Percentiles rank a stretch among this genome's conserved stretches.
These are phyloP conservation scores for Urtica urens DNA, from an alignment of 306 rosid genomes.

Conservation along the genomic window DNA sequence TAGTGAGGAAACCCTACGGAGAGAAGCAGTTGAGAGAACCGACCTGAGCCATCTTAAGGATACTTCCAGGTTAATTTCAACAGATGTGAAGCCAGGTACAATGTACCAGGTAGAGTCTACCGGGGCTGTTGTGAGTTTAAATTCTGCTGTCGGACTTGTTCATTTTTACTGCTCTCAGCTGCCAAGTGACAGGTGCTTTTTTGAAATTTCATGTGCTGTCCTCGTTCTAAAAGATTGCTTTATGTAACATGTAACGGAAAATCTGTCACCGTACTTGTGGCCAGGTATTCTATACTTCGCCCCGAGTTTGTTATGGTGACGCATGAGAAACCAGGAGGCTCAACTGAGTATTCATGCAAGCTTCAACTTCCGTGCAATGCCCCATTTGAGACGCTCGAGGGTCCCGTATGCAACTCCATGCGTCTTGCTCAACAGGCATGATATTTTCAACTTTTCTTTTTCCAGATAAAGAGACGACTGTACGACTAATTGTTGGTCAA, in stretches of 20 bases:
- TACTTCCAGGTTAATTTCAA: slow-evolving; percentile 72
- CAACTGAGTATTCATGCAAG: slow-evolving; percentile 90
- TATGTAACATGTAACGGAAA: neutral
- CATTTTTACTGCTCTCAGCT: slow-evolving; percentile 99
- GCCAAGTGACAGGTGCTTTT: slow-evolving; percentile 88
- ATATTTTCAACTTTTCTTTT: too few species aligned
- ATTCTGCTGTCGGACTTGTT: slow-evolving; percentile 91
- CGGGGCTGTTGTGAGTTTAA: slow-evolving; percentile 95
- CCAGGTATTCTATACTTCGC: slow-evolving; percentile 90
- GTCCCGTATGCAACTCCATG: slow-evolving; percentile 88
- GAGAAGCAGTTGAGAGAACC: slow-evolving; percentile 96
- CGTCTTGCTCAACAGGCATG: slow-evolving; percentile 98
- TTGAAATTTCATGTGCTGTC: neutral
- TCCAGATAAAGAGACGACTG: too few species aligned
- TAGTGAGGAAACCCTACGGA: slow-evolving; percentile 92
- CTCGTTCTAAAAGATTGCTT: neutral
- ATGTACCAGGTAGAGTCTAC: slow-evolving; percentile 95
- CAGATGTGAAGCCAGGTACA: slow-evolving; percentile 66
- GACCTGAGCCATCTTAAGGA: slow-evolving; percentile 91
- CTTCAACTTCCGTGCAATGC: slow-evolving; percentile 99
- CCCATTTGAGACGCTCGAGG: slow-evolving; percentile 94
- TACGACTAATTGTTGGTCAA: too few species aligned
- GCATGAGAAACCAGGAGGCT: slow-evolving; percentile 82
- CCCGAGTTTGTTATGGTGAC: slow-evolving; percentile 93
- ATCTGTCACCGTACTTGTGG: slow-evolving; percentile 4